Percentiles rank a stretch among this genome's conserved stretches.
phyloP scores from a whole-genome alignment of 306 rosid species.

The Cercis canadensis region DNA sequence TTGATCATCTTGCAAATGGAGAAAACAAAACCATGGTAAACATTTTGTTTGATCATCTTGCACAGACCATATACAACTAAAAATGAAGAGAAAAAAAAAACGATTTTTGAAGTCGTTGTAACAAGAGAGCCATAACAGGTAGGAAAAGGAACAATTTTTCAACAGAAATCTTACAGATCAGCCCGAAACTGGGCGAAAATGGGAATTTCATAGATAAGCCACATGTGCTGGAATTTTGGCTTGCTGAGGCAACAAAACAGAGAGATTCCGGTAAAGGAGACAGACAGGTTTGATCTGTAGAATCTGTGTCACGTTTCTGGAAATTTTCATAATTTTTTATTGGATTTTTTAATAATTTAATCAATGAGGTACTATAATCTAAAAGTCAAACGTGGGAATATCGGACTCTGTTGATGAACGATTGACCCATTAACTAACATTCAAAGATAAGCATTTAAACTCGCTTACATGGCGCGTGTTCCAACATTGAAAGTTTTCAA shows the following conservation, averaged over 20 bases:
- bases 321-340: constrained; percentile 11
- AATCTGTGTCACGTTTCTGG: constrained; percentile 21
- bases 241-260: constrained; percentile 21
- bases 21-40: background rate
- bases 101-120: background rate
- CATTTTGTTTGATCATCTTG: background rate
- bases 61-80: constrained; percentile 19
- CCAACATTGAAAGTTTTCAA: background rate
- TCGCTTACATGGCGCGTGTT: constrained; percentile 2
- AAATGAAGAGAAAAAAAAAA: constrained; percentile 1
- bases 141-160: background rate
- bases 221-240: constrained; percentile 21
- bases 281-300: constrained; percentile 21
- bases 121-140: constrained; percentile 8
- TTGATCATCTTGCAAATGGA: constrained; percentile 13
- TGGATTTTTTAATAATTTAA: background rate
- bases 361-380: background rate
- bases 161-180: constrained; percentile 41
- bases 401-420: background rate
- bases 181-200: constrained; percentile 3
- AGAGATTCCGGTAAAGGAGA: constrained; percentile 31
- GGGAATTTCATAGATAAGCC: constrained; percentile 12
- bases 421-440: background rate
- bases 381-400: background rate
- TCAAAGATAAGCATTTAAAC: background rate